Conservation (phyloP, 2,329 filamentous ascomycete genomes). For the Fusarium sp. region DNA sequence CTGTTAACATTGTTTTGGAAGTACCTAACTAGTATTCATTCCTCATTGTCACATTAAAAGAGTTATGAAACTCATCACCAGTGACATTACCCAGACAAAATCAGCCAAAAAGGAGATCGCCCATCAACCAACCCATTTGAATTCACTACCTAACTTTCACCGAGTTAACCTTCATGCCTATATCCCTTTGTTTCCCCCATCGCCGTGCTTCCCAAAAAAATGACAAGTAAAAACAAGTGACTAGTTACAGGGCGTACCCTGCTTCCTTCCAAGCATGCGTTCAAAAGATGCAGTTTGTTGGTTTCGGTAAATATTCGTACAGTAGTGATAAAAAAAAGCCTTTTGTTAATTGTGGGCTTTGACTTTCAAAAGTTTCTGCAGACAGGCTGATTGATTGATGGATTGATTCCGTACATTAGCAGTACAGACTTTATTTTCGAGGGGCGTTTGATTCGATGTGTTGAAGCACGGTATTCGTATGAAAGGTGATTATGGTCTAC, state of each 20-base stretch:
- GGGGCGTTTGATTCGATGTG: background rate
- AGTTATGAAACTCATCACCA: background rate
- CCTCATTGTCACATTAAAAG: background rate
- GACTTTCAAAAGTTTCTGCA: conserved; percentile 19
- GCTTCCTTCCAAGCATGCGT: conserved; percentile 24
- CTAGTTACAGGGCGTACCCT: conserved; percentile 33
- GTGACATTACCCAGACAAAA: background rate
- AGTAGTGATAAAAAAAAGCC: conserved; percentile 21
- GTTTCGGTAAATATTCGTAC: conserved; percentile 34
- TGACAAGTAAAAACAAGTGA: conserved; percentile 35
- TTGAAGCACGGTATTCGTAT: conserved; percentile 1
- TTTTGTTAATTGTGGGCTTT: background rate
- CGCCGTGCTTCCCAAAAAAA: conserved; percentile 43
- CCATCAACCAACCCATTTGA: conserved; percentile 39
- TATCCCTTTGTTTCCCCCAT: conserved; percentile 38
- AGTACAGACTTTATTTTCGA: conserved; percentile 11
- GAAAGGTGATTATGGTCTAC: conserved; percentile 42
- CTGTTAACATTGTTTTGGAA: background rate
- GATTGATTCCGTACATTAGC: conserved; percentile 36
- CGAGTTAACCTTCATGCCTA: conserved; percentile 42
- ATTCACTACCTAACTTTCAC: conserved; percentile 41
- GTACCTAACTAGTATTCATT: background rate
- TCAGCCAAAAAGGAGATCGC: background rate
- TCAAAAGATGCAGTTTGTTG: conserved; percentile 28
- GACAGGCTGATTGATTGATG: conserved; percentile 34